A percentile compares a stretch with the other conserved stretches of the same genome.
phyloP scores from a whole-genome alignment of 768 basidiomycete genomes.

The Lactarius trivialis region DNA sequence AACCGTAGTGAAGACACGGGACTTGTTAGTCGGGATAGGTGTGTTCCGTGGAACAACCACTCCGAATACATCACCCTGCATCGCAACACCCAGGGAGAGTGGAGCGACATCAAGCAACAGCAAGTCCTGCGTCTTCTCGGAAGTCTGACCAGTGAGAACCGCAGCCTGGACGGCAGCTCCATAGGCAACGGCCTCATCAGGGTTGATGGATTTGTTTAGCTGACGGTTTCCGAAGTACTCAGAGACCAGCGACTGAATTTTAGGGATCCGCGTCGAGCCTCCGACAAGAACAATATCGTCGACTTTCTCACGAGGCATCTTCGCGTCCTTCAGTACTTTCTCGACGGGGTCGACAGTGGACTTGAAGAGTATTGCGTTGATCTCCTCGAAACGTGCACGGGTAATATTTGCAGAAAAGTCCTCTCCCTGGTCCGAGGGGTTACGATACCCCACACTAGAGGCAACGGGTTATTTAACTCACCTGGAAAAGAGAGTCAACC shows the following conservation, averaged over 20 bases:
- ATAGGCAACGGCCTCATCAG: constrained; percentile 99
- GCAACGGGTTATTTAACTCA: constrained; percentile 28
- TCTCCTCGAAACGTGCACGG: constrained; percentile 99
- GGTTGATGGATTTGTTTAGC: constrained; percentile 99
- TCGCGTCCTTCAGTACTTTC: constrained; percentile 98
- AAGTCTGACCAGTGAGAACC: constrained; percentile 96
- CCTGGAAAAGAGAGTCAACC: constrained; percentile 97
- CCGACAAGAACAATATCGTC: constrained; percentile 99
- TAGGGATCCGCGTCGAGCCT: constrained; percentile 99
- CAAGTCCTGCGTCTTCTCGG: constrained; percentile 97
- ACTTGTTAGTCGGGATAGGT: constrained; percentile 99
- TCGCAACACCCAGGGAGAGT: constrained; percentile 98
- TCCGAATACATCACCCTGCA: constrained; percentile 99
- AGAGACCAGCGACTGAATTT: constrained; percentile 96
- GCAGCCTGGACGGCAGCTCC: constrained; percentile 99
- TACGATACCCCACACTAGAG: constrained; percentile 7
- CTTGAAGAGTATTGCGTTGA: constrained; percentile 92
- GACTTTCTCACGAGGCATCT: constrained; percentile 95
- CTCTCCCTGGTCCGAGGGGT: constrained; percentile 55
- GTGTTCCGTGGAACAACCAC: constrained; percentile 99
- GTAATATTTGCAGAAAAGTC: constrained; percentile 99
- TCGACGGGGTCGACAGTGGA: constrained; percentile 98
- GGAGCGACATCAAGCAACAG: constrained; percentile 98
- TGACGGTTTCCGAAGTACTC: constrained; percentile 98
- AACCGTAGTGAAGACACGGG: constrained; percentile 97